phyloP scores from a whole-genome alignment of 257 asterid species.

The Galeopsis tetrahit region DNA sequence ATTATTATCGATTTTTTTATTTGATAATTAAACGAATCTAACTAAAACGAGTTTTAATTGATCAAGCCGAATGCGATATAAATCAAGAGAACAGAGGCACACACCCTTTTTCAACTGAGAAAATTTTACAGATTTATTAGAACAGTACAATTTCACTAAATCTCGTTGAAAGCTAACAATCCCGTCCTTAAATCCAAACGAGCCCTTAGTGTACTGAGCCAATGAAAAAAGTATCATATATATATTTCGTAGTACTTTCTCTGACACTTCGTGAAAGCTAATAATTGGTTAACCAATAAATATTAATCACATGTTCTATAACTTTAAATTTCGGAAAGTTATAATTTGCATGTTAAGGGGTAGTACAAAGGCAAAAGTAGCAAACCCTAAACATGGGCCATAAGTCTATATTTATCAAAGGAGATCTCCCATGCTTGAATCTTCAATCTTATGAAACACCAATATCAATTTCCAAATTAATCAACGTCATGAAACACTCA shows the following conservation, averaged over 20 bases:
- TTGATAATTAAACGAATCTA: too few relatives aligned
- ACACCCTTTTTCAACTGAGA: too few relatives aligned
- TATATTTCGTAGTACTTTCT: background rate
- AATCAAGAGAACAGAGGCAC: too few relatives aligned
- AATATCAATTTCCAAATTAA: background rate
- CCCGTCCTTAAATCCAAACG: too few relatives aligned
- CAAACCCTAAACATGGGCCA: background rate
- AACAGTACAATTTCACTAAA: too few relatives aligned
- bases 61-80: too few relatives aligned
- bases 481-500: background rate
- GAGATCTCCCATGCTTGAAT: background rate
- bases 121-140: too few relatives aligned
- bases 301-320: slow-evolving; percentile 26
- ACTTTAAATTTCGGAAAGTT: slow-evolving; percentile 14
- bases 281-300: slow-evolving; percentile 13
- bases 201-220: too few relatives aligned
- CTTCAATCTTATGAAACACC: background rate
- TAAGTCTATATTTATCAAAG: slow-evolving; percentile 7
- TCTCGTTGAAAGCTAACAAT: too few relatives aligned
- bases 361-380: background rate
- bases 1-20: too few relatives aligned
- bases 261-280: slow-evolving; percentile 17
- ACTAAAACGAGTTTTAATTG: too few relatives aligned
- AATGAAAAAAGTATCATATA: too few relatives aligned
- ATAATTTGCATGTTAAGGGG: slow-evolving; percentile 18